A percentile compares a stretch with the other conserved stretches of the same genome.
These are phyloP conservation scores for Lactifluus echinatus DNA, from an alignment of 768 basidiomycete species.

Conservation along the genomic window DNA sequence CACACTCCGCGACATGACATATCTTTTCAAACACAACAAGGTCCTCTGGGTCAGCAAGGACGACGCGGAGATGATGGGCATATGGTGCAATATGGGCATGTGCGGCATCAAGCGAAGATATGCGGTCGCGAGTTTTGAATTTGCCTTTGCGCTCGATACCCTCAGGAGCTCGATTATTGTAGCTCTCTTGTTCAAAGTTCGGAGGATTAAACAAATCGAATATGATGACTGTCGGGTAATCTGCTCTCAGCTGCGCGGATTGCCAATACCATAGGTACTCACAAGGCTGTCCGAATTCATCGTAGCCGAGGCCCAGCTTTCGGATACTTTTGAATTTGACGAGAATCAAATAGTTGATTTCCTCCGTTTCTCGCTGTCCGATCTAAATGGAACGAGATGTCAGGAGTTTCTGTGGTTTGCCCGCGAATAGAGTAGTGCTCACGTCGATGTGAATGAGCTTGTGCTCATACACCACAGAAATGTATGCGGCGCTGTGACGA, in stretches of 20 bases:
- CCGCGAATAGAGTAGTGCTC: conserved; percentile 12
- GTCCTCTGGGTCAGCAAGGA: conserved; percentile 45
- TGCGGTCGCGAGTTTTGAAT: conserved; percentile 26
- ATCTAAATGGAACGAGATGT: not conserved
- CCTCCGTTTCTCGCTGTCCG: conserved; percentile 1
- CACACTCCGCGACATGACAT: conserved; percentile 42
- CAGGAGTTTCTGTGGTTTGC: not conserved
- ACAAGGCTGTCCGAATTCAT: conserved; percentile 1
- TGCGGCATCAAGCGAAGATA: conserved; percentile 48
- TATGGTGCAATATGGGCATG: conserved; percentile 59
- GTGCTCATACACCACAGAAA: conserved; percentile 60
- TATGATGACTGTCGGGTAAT: not conserved
- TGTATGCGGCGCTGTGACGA: conserved; percentile 38
- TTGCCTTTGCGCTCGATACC: not conserved
- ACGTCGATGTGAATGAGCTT: conserved; percentile 58
- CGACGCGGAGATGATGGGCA: conserved; percentile 59
- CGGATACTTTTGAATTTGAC: conserved; percentile 11
- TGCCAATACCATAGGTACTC: not conserved
- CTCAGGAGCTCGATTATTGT: conserved; percentile 36
- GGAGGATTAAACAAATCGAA: conserved; percentile 35
- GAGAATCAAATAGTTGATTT: not conserved
- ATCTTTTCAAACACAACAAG: conserved; percentile 44
- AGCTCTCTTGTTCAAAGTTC: conserved; percentile 47
- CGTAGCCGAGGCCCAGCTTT: conserved; percentile 4
- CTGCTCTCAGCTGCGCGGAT: not conserved